Conservation (phyloP, 1,284 basidiomycete species). For the Jaminaea rosea region DNA sequence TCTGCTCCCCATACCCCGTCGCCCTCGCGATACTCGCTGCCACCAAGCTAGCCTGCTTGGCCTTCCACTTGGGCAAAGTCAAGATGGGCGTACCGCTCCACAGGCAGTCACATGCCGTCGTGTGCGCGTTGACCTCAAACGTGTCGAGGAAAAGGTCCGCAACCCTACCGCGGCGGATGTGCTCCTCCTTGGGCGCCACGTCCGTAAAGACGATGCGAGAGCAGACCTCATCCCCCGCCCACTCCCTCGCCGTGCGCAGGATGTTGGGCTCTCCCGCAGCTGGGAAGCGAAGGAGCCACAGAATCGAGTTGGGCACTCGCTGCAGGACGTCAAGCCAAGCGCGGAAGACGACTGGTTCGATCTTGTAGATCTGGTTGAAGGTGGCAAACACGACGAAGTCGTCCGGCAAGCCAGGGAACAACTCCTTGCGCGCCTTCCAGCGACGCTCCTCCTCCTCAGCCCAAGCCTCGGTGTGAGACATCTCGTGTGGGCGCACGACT, state of each 20-base stretch:
- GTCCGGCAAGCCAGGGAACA: constrained; percentile 50
- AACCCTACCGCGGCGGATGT: constrained; percentile 55
- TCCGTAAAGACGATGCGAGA: constrained; percentile 57
- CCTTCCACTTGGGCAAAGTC: constrained; percentile 55
- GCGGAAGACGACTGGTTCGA: constrained; percentile 51
- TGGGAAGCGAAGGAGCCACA: constrained; percentile 60
- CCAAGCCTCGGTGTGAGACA: constrained; percentile 49
- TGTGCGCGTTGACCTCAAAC: constrained; percentile 60
- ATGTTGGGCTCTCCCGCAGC: constrained; percentile 56
- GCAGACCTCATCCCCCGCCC: constrained; percentile 56
- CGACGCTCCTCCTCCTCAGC: constrained; percentile 52
- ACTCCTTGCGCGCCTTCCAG: constrained; percentile 50
- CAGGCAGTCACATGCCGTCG: constrained; percentile 57
- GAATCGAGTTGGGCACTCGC: constrained; percentile 54
- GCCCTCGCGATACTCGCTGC: constrained; percentile 57
- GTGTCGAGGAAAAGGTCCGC: constrained; percentile 61
- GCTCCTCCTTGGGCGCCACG: constrained; percentile 55
- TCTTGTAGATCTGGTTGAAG: constrained; percentile 56
- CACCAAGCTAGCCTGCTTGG: constrained; percentile 60
- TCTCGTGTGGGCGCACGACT: constrained; percentile 3
- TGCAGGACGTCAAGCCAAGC: constrained; percentile 56
- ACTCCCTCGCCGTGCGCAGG: constrained; percentile 52
- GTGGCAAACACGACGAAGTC: constrained; percentile 56
- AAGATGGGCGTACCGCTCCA: constrained; percentile 59
- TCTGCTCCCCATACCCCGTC: constrained; percentile 55